Evolutionary conservation across 768 basidiomycete genomes (phyloP), one percentile per base, ranked within the genome.

Genomic region (Phanerochaete sordida): DNA sequence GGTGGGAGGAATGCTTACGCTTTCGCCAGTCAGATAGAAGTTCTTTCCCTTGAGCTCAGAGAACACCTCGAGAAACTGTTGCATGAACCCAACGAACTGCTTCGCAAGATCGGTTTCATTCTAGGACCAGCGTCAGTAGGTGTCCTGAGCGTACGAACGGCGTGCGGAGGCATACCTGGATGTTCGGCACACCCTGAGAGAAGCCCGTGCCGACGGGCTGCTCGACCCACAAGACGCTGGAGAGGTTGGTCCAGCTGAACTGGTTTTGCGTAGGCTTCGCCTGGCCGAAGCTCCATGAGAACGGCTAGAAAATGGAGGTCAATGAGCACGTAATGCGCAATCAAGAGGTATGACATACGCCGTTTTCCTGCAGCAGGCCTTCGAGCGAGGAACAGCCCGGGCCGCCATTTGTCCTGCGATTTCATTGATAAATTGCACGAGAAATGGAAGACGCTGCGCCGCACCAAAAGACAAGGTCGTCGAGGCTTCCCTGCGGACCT

Each of bases 171-270:
- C 69, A 35, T 58, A 76, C 76, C 46, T 57, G 61, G 39, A 85
- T 84, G 59, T 85, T 82, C 0, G 90, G 88, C 15, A 62, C 75
- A 19, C 90, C 90, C 61, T 87, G 86, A 2, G 87, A 87, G 69
- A 85, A 91, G 0, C 90, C 90, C 4, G 89, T 91, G 4, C 90
- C 90, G 30, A 91, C 84, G 2, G 90, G 90, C 63, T 91, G 90
- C 63, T 92, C 90, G 12, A 91, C 82, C 77, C 81, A 92, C 19
- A 91, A 73, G 7, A 90, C 72, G 57, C 85, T 89, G 1, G 88
- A 88, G 8, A 91, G 76, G 66, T 91, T 91, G 0, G 90, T 91
- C 90, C 90, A 91, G 70, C 87, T 88, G 64, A 79, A 80, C 63
- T 86, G 78, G 56, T 90, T 91, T 5, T 70, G 75, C 0, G 80